Conservation (phyloP, 75 land plant genomes). For the Cupressus sempervirens region DNA sequence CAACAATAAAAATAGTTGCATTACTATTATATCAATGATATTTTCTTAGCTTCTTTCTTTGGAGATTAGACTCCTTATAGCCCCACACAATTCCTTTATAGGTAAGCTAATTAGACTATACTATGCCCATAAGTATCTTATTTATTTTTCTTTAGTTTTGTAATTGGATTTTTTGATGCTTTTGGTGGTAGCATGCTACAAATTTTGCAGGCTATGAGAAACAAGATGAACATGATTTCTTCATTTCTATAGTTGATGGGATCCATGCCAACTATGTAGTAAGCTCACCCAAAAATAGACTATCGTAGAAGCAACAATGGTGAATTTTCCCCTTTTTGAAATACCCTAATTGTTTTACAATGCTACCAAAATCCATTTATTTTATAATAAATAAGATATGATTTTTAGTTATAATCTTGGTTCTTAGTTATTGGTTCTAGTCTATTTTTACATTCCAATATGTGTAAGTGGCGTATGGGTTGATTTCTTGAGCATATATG, state of each 20-base stretch:
- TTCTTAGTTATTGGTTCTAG: too few species aligned
- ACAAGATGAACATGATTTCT: conserved; percentile 93
- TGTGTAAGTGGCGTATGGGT: too few species aligned
- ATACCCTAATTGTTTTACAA: background rate
- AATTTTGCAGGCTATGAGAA: conserved; percentile 82
- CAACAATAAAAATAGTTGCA: conserved; percentile 26
- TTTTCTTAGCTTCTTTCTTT: conserved; percentile 75
- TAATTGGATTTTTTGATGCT: conserved; percentile 18
- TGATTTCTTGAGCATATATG: too few species aligned
- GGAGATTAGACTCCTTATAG: conserved; percentile 82
- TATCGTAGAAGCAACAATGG: background rate
- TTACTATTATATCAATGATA: conserved; percentile 76
- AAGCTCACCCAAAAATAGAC: background rate
- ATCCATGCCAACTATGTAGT: conserved; percentile 55
- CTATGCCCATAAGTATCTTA: background rate
- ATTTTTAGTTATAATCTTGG: too few species aligned
- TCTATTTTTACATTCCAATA: too few species aligned
- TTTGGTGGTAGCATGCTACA: conserved; percentile 91
- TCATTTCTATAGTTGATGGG: conserved; percentile 74
- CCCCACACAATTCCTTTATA: conserved; percentile 80
- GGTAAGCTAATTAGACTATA: conserved; percentile 26
- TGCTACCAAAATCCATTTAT: background rate
- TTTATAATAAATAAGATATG: background rate
- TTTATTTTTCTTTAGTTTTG: background rate
- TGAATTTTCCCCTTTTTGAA: background rate